Evolutionary conservation across 257 asterid species (phyloP), one percentile per base, ranked within the genome.

Genomic region (Dorcoceras hygrometricum): DNA sequence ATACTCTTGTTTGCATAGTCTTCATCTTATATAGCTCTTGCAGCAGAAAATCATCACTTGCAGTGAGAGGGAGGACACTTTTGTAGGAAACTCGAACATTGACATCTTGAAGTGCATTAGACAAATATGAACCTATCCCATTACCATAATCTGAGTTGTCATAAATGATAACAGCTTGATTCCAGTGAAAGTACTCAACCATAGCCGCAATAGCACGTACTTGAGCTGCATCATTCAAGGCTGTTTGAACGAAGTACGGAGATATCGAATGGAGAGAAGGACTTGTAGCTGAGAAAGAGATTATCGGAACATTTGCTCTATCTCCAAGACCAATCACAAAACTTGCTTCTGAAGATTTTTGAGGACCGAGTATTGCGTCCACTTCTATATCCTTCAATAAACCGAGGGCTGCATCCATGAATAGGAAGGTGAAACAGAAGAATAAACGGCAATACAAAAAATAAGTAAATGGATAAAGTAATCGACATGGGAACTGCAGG

Each of bases 1-100:
- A 76, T 5, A 76, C 78, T 55, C 77, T 73, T 1, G 81, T 79
- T 36, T 79, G 81, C 77, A 73, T 73, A 10, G 73, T 66, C 63
- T 61, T 79, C 70, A 79, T 48, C 75, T 73, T 79, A 36, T 61
- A 57, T 8, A 76, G 69, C 56, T 80, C 81, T n/a, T 23, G 54
- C 31, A 64, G 59, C 22, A 73, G 46, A 23, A 43, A 57, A 24
- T 66, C 72, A 73, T 80, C 79, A 14, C 64, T 56, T 28, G 79
- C 73, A 26, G 76, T 51, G 12, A 58, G 43, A n/a, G 77, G 70
- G 28, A 76, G 53, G 26, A 73, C 59, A 56, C 75, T 73, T 70
- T 65, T 59, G 9, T 76, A 70, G 1, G 77, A 26, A 9, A 73
- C 70, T 34, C 27, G 76, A 29, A 65, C 63, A 36, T 70, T 19